Conservation (phyloP, 2,329 filamentous ascomycete genomes). For the Cryphonectria nitschkei region DNA sequence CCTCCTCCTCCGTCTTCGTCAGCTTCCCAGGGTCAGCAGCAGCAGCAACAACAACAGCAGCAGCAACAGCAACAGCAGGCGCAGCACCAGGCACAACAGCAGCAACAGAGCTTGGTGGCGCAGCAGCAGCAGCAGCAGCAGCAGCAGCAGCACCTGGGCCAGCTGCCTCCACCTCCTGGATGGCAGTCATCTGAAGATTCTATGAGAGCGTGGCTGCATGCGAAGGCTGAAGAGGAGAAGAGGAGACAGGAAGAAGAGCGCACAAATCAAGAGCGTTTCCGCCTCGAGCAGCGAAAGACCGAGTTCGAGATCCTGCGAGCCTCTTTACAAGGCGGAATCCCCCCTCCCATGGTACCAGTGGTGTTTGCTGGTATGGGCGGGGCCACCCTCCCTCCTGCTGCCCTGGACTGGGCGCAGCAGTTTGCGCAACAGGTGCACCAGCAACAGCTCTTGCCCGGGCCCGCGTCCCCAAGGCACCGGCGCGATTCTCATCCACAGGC, state of each 20-base stretch:
- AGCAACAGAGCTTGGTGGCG: conserved; percentile 14
- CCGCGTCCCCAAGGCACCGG: conserved; percentile 57
- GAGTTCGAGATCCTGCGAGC: conserved; percentile 74
- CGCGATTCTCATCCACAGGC: conserved; percentile 54
- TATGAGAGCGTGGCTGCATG: conserved; percentile 72
- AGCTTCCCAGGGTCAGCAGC: conserved; percentile 34
- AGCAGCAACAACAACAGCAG: conserved; percentile 23
- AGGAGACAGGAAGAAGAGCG: conserved; percentile 76
- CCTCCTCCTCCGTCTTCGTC: conserved; percentile 32
- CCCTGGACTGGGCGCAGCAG: conserved; percentile 71
- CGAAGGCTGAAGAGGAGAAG: conserved; percentile 74
- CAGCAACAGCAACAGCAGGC: conserved; percentile 31
- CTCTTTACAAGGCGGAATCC: conserved; percentile 70
- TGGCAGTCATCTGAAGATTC: conserved; percentile 70
- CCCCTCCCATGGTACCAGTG: conserved; percentile 73
- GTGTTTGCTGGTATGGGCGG: conserved; percentile 75
- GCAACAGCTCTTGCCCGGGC: conserved; percentile 54
- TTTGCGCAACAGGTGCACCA: conserved; percentile 55
- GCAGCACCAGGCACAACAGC: conserved; percentile 15
- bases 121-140: conserved; percentile 32
- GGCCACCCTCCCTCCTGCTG: conserved; percentile 61
- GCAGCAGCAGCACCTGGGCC: conserved; percentile 41
- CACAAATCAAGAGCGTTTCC: conserved; percentile 65
- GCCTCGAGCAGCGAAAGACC: conserved; percentile 72
- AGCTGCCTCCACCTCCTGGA: conserved; percentile 70